A percentile compares a stretch with the other conserved stretches of the same genome.
These are phyloP conservation scores for Hypomyces perniciosus DNA, from an alignment of 2,329 filamentous ascomycete species.

Conservation along the genomic window DNA sequence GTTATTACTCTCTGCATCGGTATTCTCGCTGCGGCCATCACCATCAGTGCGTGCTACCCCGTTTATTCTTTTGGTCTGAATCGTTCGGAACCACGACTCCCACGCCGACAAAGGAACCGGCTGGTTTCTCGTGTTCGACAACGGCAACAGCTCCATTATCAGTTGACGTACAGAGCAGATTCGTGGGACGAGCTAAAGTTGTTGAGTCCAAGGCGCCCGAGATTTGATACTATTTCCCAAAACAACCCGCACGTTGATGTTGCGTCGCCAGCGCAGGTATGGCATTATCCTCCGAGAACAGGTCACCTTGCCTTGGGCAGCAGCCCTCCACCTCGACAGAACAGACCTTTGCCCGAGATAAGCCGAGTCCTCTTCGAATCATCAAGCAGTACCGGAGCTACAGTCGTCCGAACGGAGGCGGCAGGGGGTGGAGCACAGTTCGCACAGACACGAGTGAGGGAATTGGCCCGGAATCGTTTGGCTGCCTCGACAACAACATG, in stretches of 20 bases:
- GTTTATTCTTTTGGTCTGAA: not conserved
- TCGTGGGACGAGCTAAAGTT: not conserved
- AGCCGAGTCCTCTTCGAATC: constrained; percentile 45
- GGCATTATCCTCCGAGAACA: constrained; percentile 31
- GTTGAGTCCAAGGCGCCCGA: not conserved
- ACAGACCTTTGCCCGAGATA: constrained; percentile 18
- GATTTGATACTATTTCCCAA: not conserved
- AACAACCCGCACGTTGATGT: not conserved
- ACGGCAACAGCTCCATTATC: not conserved
- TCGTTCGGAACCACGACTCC: not conserved
- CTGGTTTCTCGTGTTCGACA: not conserved
- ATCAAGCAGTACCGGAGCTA: constrained; percentile 16
- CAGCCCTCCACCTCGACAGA: constrained; percentile 22
- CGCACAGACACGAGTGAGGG: not conserved
- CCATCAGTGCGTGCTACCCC: constrained; percentile 2
- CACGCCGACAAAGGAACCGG: not conserved
- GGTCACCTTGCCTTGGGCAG: constrained; percentile 24
- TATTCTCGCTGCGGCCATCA: constrained; percentile 3
- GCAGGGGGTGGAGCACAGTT: not conserved
- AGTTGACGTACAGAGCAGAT: not conserved
- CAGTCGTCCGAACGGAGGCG: not conserved
- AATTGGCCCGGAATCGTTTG: not conserved
- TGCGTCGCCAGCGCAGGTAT: not conserved
- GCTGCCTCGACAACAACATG: not conserved
- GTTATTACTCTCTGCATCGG: constrained; percentile 6